Percentiles rank a stretch among this genome's conserved stretches.
Conservation (phyloP, 805 yeast species). For the Ogataea ramenticola region DNA sequence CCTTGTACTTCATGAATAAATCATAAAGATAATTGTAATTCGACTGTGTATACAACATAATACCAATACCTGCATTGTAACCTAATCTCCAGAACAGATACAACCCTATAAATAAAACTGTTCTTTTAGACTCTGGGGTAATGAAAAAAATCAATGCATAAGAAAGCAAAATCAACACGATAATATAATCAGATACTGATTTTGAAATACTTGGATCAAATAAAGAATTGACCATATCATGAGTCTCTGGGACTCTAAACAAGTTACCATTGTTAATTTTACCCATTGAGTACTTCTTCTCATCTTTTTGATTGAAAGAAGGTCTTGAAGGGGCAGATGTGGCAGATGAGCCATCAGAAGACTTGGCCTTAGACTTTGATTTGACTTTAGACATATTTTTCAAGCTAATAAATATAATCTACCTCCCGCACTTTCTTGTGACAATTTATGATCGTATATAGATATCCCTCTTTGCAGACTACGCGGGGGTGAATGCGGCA, state of each 20-base stretch:
- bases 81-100: conserved; percentile 70
- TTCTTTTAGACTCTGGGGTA: conserved; percentile 15
- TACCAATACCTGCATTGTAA: conserved; percentile 78
- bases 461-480: no score
- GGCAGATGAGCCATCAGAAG: not conserved
- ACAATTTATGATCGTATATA: no score
- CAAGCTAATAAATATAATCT: no score
- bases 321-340: not conserved
- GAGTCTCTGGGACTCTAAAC: conserved; percentile 54
- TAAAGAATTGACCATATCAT: conserved; percentile 76
- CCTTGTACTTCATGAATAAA: conserved; percentile 20
- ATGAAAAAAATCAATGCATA: conserved; percentile 26
- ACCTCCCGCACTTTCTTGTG: no score
- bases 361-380: not conserved
- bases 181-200: conserved; percentile 56
- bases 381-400: no score
- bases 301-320: conserved; percentile 10
- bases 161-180: conserved; percentile 36
- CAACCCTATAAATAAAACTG: conserved; percentile 39
- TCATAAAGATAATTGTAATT: conserved; percentile 45
- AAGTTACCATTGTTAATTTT: conserved; percentile 38
- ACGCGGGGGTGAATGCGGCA: no score
- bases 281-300: conserved; percentile 24
- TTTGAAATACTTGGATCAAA: conserved; percentile 71
- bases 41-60: conserved; percentile 58